These are phyloP conservation scores for Clonostachys rosea DNA, from an alignment of 2,329 filamentous ascomycete genomes.

Conservation along the genomic window DNA sequence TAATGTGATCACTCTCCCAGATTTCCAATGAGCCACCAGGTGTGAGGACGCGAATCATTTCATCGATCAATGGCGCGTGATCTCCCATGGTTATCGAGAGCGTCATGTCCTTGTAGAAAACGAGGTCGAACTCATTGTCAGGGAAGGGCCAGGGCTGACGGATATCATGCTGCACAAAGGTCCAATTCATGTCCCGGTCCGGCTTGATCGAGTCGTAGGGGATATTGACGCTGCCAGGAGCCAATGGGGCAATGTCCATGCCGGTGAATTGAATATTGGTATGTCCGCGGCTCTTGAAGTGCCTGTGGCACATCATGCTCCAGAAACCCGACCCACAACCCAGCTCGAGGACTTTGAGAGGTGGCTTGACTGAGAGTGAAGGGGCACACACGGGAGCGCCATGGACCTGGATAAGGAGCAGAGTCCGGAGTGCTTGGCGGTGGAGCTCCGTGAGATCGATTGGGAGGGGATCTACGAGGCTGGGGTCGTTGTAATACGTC, in stretches of 20 bases:
- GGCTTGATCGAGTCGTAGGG: slow-evolving; percentile 37
- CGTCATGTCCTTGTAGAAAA: slow-evolving; percentile 83
- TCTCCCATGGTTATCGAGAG: slow-evolving; percentile 58
- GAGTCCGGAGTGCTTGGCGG: slow-evolving; percentile 78
- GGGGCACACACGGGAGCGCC: slow-evolving; percentile 75
- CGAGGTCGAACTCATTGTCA: slow-evolving; percentile 76
- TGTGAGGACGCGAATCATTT: slow-evolving; percentile 71
- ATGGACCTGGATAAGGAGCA: slow-evolving; percentile 77
- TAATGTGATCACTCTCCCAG: slow-evolving; percentile 83
- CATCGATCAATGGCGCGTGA: slow-evolving; percentile 56
- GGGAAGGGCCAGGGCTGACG: slow-evolving; percentile 76
- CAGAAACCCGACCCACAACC: slow-evolving; percentile 87
- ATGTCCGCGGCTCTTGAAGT: slow-evolving; percentile 66
- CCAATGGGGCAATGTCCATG: slow-evolving; percentile 73
- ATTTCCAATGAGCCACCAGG: slow-evolving; percentile 79
- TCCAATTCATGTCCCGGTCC: slow-evolving; percentile 77
- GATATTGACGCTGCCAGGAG: slow-evolving; percentile 31
- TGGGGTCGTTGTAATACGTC: slow-evolving; percentile 72
- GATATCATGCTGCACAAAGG: slow-evolving; percentile 83
- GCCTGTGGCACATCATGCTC: slow-evolving; percentile 83
- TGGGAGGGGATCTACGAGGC: slow-evolving; percentile 76
- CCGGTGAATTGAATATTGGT: slow-evolving; percentile 73
- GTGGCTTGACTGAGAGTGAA: slow-evolving; percentile 59
- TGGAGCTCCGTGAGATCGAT: slow-evolving; percentile 85
- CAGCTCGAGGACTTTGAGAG: slow-evolving; percentile 75